A percentile compares a stretch with the other conserved stretches of the same genome.
These are phyloP conservation scores for Backusella sp. DNA, from an alignment of 192 early-diverging fungal species.

Conservation along the genomic window DNA sequence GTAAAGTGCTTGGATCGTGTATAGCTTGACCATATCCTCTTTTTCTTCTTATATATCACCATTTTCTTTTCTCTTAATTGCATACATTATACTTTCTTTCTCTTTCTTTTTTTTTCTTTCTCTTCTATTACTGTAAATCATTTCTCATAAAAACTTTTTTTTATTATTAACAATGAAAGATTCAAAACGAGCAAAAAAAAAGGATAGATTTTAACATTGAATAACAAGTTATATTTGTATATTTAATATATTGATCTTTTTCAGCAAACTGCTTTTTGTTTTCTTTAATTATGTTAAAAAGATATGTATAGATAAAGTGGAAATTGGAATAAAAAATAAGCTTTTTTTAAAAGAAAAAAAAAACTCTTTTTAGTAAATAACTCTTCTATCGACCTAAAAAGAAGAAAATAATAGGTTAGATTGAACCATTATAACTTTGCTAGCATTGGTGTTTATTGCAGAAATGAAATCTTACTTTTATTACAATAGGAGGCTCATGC, in stretches of 20 bases:
- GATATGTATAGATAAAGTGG: neutral
- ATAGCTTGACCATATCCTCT: neutral
- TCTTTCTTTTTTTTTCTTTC: slow-evolving; percentile 14
- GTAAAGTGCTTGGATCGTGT: slow-evolving; percentile 20
- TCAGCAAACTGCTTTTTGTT: too few relatives aligned
- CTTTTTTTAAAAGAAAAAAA: too few relatives aligned
- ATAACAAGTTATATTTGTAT: too few relatives aligned
- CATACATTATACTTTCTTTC: slow-evolving; percentile 7
- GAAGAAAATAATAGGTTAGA: neutral
- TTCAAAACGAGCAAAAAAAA: neutral
- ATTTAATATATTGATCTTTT: too few relatives aligned
- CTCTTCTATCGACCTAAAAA: slow-evolving; percentile 11
- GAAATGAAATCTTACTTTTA: slow-evolving; percentile 42
- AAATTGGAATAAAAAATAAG: neutral
- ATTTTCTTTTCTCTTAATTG: slow-evolving; percentile 2
- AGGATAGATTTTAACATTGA: neutral
- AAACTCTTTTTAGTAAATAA: slow-evolving; percentile 4
- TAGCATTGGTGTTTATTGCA: neutral
- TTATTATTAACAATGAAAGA: neutral
- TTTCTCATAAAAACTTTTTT: neutral
- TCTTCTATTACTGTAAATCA: slow-evolving; percentile 4
- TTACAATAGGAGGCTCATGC: slow-evolving; percentile 88
- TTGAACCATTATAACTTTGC: neutral
- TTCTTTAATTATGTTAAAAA: neutral
- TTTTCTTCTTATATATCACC: neutral